Percentiles rank a stretch among this genome's conserved stretches.
These are phyloP conservation scores for Neofusicoccum umdonicola DNA, from an alignment of 2,329 filamentous ascomycete species.

Conservation along the genomic window DNA sequence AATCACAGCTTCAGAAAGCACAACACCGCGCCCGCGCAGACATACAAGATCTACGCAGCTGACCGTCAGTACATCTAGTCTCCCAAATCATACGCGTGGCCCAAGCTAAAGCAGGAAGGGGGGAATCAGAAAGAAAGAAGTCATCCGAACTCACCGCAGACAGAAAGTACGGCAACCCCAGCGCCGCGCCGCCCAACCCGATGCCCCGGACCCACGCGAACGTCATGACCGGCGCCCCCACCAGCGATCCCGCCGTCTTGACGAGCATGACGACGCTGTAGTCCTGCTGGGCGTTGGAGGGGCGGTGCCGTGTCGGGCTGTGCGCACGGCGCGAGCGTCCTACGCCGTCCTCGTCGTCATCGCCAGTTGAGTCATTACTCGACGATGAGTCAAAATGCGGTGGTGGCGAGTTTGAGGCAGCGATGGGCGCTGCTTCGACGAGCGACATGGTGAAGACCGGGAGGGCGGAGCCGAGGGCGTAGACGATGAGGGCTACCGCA, in stretches of 20 bases:
- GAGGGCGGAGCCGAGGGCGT: slow-evolving; percentile 38
- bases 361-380: too few relatives aligned
- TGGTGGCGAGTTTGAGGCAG: neutral
- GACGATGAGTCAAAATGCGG: too few relatives aligned
- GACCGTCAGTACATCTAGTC: neutral
- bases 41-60: neutral
- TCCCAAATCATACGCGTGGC: neutral
- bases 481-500: slow-evolving; percentile 32
- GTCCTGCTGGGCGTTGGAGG: slow-evolving; percentile 27
- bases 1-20: neutral
- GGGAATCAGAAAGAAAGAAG: neutral
- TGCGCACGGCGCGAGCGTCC: neutral
- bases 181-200: slow-evolving; percentile 28
- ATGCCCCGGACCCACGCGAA: slow-evolving; percentile 37
- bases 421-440: slow-evolving; percentile 32
- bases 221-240: slow-evolving; percentile 38
- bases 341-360: neutral
- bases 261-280: slow-evolving; percentile 39
- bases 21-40: neutral
- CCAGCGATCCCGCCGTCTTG: slow-evolving; percentile 34
- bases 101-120: neutral
- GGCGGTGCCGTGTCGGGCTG: slow-evolving; percentile 1
- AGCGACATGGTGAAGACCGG: slow-evolving; percentile 40
- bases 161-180: slow-evolving; percentile 36
- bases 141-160: slow-evolving; percentile 30